Evolutionary conservation across 371 early-diverging fungal species (phyloP).

Genomic region (Mortierella sp.): DNA sequence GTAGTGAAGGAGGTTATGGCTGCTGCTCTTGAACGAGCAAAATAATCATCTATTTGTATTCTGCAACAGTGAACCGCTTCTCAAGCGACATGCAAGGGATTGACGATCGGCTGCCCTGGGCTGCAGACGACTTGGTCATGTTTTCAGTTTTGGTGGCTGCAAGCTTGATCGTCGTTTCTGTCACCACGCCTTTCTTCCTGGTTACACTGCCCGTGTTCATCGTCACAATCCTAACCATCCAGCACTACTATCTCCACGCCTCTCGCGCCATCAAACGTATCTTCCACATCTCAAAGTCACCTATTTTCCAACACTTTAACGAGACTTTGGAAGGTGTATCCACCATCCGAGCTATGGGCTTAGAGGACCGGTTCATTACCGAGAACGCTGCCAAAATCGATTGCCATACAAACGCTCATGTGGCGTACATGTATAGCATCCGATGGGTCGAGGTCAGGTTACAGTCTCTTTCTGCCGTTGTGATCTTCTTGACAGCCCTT

Average conservation of each 20-base stretch:
- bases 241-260: constrained; percentile 70
- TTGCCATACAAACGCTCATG: constrained; percentile 71
- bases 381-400: constrained; percentile 62
- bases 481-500: constrained; percentile 60
- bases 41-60: no score
- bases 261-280: constrained; percentile 83
- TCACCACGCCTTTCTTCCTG: constrained; percentile 64
- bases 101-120: constrained; percentile 69
- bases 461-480: constrained; percentile 68
- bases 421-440: constrained; percentile 75
- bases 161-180: constrained; percentile 69
- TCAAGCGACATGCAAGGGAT: constrained; percentile 76
- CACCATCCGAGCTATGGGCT: constrained; percentile 83
- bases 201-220: constrained; percentile 46
- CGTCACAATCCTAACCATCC: constrained; percentile 50
- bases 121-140: constrained; percentile 34
- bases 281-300: constrained; percentile 78
- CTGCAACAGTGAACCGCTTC: constrained; percentile 78
- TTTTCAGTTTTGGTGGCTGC: constrained; percentile 63
- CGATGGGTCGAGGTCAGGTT: constrained; percentile 84
- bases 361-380: constrained; percentile 61
- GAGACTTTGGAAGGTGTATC: constrained; percentile 74
- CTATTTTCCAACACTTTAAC: constrained; percentile 81
- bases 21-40: no score
- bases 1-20: no score